phyloP scores from a whole-genome alignment of 306 rosid species.

The Corylus heterophylla region DNA sequence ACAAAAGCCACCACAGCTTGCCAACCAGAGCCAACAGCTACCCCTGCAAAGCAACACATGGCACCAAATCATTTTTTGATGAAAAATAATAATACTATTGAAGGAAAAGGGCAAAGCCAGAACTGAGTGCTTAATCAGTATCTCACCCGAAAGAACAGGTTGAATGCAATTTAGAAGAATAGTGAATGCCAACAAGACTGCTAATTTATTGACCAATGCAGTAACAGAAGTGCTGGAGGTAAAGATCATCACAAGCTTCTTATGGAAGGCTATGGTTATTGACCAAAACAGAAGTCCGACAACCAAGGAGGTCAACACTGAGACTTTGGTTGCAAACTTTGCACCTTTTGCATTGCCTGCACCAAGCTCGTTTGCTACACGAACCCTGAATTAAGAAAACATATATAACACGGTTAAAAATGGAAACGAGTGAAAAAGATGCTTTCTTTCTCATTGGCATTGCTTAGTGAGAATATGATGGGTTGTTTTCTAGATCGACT shows the following conservation, averaged over 20 bases:
- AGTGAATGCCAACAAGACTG: conserved; percentile 58
- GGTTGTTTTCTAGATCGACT: not conserved
- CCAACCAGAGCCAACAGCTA: conserved; percentile 66
- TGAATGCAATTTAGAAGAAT: conserved; percentile 67
- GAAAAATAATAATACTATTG: too few relatives aligned
- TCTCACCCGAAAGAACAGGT: conserved; percentile 67
- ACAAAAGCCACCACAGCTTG: conserved; percentile 58
- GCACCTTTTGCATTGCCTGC: conserved; percentile 67
- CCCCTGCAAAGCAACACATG: conserved; percentile 49
- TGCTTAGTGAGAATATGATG: not conserved
- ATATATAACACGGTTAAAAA: not conserved
- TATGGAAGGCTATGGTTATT: conserved; percentile 38
- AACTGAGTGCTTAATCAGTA: not conserved
- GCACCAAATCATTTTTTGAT: not conserved
- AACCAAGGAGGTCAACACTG: conserved; percentile 48
- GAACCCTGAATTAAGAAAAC: conserved; percentile 45
- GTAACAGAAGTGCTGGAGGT: conserved; percentile 49
- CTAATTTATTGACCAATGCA: conserved; percentile 51
- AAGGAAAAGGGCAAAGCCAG: too few relatives aligned
- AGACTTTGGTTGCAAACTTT: conserved; percentile 58
- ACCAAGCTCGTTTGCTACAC: conserved; percentile 72
- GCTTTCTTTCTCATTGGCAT: not conserved
- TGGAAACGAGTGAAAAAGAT: not conserved
- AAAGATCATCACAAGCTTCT: conserved; percentile 65
- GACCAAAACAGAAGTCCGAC: conserved; percentile 58